Evolutionary conservation across 805 yeast species (phyloP).

Genomic region (Sungouiella thailandica): DNA sequence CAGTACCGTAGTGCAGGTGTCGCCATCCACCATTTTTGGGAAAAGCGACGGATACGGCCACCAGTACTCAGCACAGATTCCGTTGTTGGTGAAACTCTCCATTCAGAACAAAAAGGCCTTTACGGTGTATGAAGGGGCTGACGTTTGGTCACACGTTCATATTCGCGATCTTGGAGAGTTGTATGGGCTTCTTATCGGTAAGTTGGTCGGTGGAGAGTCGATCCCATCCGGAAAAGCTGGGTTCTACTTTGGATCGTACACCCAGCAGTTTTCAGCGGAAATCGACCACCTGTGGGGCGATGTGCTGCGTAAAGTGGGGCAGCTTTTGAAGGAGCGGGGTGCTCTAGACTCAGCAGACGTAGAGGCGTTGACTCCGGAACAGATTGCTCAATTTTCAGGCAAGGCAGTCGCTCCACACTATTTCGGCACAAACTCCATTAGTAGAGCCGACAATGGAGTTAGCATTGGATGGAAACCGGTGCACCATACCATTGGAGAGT

Average conservation of each 20-base stretch:
- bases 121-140: conserved; percentile 25
- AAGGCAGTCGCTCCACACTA: conserved; percentile 15
- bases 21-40: conserved; percentile 34
- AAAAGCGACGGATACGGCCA: conserved; percentile 26
- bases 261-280: conserved; percentile 9
- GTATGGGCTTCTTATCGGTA: conserved; percentile 20
- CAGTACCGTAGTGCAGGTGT: conserved; percentile 24
- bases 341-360: conserved; percentile 13
- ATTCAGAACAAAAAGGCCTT: conserved; percentile 17
- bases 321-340: conserved; percentile 12
- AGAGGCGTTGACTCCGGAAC: conserved; percentile 11
- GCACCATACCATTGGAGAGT: conserved; percentile 8
- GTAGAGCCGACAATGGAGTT: conserved; percentile 21
- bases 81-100: conserved; percentile 17
- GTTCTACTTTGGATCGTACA: conserved; percentile 29
- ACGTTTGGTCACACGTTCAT: conserved; percentile 33
- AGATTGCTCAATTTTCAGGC: conserved; percentile 10
- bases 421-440: conserved; percentile 25
- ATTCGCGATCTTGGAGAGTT: conserved; percentile 29
- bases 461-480: conserved; percentile 26
- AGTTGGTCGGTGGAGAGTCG: conserved; percentile 15
- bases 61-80: conserved; percentile 25
- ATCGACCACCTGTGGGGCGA: conserved; percentile 26
- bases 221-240: conserved; percentile 28
- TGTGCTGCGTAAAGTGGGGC: conserved; percentile 18